Evolutionary conservation across 352 stramenopile genomes (phyloP).

Genomic region (Globisporangium iwayamae): DNA sequence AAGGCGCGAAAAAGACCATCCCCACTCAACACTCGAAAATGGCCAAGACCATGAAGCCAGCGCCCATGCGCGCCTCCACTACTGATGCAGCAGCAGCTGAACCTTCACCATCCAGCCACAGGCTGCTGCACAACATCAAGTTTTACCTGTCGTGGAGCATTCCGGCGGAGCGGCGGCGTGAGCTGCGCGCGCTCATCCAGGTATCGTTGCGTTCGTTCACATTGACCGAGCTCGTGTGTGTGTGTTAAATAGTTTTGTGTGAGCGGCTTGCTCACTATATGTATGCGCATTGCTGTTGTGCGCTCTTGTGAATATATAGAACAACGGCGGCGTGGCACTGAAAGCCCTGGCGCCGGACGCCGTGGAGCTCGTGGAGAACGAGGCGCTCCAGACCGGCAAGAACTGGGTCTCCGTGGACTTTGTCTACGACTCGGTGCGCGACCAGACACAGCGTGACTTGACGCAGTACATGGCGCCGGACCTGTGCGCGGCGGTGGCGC

Average conservation of each 20-base stretch:
- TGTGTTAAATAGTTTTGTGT: neutral
- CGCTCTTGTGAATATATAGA: neutral
- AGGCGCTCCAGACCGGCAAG: constrained; percentile 21
- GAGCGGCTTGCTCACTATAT: neutral
- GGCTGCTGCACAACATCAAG: constrained; percentile 5
- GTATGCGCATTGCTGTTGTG: neutral
- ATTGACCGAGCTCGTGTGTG: neutral
- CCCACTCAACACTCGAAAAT: neutral
- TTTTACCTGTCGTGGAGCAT: constrained; percentile 14
- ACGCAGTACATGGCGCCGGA: constrained; percentile 30
- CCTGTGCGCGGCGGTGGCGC: neutral
- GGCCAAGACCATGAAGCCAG: neutral
- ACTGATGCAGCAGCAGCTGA: neutral
- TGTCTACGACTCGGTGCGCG: constrained; percentile 42
- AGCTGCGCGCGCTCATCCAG: constrained; percentile 11
- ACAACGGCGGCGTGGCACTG: constrained; percentile 35
- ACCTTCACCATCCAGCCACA: neutral
- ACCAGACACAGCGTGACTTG: constrained; percentile 26
- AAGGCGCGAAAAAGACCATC: neutral
- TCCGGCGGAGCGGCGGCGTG: neutral
- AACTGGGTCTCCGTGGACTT: constrained; percentile 46
- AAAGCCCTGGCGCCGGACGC: neutral
- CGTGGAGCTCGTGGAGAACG: constrained; percentile 41
- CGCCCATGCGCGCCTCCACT: neutral
- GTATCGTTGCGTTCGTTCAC: neutral